Evolutionary conservation across 1,284 basidiomycete species (phyloP).

Genomic region (Papiliotrema flavescens): DNA sequence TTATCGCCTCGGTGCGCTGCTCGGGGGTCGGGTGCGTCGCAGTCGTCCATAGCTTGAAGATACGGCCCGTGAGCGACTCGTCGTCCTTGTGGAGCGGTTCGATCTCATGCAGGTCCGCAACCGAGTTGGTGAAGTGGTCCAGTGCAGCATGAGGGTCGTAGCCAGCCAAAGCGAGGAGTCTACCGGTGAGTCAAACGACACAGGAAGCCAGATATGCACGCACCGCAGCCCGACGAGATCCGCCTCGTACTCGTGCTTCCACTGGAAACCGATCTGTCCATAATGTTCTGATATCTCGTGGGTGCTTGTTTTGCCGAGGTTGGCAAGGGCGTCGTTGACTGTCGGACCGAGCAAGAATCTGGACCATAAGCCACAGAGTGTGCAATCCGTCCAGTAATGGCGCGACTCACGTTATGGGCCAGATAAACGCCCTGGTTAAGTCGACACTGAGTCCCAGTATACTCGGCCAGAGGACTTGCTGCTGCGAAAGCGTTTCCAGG

Average conservation of each 20-base stretch:
- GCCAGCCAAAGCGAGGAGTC: constrained; percentile 69
- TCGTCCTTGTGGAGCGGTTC: constrained; percentile 18
- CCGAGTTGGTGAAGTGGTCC: constrained; percentile 29
- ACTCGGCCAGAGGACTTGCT: constrained; percentile 74
- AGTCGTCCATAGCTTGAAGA: constrained; percentile 43
- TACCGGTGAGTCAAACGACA: constrained; percentile 4
- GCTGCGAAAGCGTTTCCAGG: constrained; percentile 78
- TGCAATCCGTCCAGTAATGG: too few relatives aligned
- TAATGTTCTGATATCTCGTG: constrained; percentile 64
- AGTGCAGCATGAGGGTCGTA: constrained; percentile 64
- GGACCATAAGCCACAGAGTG: not conserved
- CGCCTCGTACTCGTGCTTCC: constrained; percentile 78
- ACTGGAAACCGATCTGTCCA: constrained; percentile 58
- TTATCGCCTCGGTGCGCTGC: constrained; percentile 58
- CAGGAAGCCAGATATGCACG: constrained; percentile 26
- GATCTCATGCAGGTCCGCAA: constrained; percentile 39
- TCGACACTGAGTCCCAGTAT: constrained; percentile 72
- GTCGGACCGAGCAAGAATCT: constrained; percentile 80
- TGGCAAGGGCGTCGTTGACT: constrained; percentile 81
- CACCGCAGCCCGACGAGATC: constrained; percentile 80
- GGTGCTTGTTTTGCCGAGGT: constrained; percentile 68
- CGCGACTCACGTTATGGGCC: constrained; percentile 65
- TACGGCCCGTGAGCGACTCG: constrained; percentile 15
- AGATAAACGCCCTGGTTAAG: constrained; percentile 67
- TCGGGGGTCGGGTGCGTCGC: constrained; percentile 61